Evolutionary conservation across 2,329 filamentous ascomycete species (phyloP), one percentile per base, ranked within the genome.

Genomic region (Hyphodiscus sp.): DNA sequence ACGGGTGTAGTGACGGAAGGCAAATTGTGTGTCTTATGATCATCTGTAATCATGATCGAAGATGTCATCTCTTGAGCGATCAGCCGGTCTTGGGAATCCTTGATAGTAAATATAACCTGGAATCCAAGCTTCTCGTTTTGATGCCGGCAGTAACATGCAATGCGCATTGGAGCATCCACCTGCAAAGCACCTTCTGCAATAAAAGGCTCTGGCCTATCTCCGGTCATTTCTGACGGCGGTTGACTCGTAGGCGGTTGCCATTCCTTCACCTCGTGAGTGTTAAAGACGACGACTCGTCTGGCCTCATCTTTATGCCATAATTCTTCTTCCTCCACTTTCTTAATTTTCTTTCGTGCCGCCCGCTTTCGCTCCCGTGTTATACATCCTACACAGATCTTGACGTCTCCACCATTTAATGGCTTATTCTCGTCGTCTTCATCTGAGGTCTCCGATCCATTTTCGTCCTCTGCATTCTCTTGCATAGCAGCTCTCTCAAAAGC

Each of bases 11-110:
- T 56, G 42, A 67, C 58, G 45, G 67, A 50, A 49, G 76, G 71
- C 49, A 76, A 69, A 54, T 72, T 69, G 63, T 89, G 87, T 8
- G 90, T 96, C 74, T 97, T 97, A 74, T 97, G 92, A 66, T 99
- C 92, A 68, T 99, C 92, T 1, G 94, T 97, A 59, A 97, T 96
- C 80, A 96, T 92, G 60, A 97, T 95, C 0, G 90, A 88, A 52
- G 86, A 84, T 19, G 89, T 90, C 60, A 96, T 86, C 50, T 85
- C 83, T 71, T 99, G 92, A 7, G 90, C 88, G 44, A 97, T 74
- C 30, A 96, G 74, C 45, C 83, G 83, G 63, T 85, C 87, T 58
- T 82, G 74, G 65, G 82, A 82, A 70, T 96, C 89, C 67, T 91
- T 95, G 65, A 99, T 78, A 1, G 92, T 97, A 71, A 97, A 95